These are phyloP conservation scores for Boletus barrowsii DNA, from an alignment of 768 basidiomycete species.

Conservation along the genomic window DNA sequence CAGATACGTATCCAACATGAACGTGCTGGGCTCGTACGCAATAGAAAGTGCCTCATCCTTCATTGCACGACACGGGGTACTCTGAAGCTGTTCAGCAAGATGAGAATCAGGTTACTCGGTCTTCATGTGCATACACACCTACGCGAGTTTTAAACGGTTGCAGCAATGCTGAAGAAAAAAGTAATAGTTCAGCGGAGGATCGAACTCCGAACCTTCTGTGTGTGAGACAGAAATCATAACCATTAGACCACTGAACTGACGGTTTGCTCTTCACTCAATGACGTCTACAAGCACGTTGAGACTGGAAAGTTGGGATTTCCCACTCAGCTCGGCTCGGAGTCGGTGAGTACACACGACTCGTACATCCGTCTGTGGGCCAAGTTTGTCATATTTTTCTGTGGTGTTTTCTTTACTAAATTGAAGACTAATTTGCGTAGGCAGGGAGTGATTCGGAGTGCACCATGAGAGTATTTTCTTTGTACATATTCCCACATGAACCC, in stretches of 20 bases:
- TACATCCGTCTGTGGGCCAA: too few species aligned
- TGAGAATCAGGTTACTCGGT: background rate
- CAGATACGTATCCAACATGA: background rate
- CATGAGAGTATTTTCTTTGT: too few species aligned
- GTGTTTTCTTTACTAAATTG: too few species aligned
- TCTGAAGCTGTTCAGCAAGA: background rate
- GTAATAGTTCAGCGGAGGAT: slow-evolving; percentile 34
- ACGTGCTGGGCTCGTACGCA: slow-evolving; percentile 18
- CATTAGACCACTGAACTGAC: slow-evolving; percentile 37
- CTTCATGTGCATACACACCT: background rate
- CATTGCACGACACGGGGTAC: slow-evolving; percentile 14
- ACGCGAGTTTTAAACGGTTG: background rate
- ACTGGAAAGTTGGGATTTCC: too few species aligned
- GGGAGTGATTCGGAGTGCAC: too few species aligned
- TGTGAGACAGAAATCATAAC: slow-evolving; percentile 39
- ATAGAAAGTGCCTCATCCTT: slow-evolving; percentile 28
- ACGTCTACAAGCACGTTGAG: too few species aligned
- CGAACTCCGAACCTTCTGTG: slow-evolving; percentile 38
- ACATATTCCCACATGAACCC: too few species aligned
- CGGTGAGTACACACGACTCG: too few species aligned
- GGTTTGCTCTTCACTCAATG: fast-evolving
- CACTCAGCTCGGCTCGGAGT: too few species aligned
- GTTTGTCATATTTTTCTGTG: too few species aligned
- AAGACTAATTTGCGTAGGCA: too few species aligned
- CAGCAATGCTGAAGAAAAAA: slow-evolving; percentile 7